phyloP scores from a whole-genome alignment of 345 rosid genomes.

The Bruguiera gymnorhiza region DNA sequence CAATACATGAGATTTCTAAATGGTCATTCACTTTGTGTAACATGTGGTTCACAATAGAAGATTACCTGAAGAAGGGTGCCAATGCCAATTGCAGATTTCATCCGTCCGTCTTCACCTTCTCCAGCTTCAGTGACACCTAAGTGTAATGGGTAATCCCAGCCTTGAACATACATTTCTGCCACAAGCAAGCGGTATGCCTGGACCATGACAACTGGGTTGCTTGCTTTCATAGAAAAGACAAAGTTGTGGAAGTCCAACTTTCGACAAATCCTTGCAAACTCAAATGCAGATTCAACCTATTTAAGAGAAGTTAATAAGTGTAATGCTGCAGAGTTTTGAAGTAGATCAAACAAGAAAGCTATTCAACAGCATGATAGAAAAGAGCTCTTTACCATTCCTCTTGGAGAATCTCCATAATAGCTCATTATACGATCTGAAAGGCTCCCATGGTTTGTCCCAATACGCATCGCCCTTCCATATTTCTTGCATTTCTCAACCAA shows the following conservation, averaged over 20 bases:
- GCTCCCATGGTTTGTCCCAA: conserved; percentile 98
- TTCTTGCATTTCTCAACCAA: conserved; percentile 97
- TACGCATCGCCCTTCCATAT: conserved; percentile 97
- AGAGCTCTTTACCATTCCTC: conserved; percentile 77
- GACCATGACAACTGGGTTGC: conserved; percentile 99
- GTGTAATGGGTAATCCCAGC: conserved; percentile 97
- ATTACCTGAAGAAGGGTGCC: conserved; percentile 94
- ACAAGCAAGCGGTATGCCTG: conserved; percentile 92
- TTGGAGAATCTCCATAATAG: conserved; percentile 94
- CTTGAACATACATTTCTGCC: conserved; percentile 93
- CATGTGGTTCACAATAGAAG: conserved; percentile 9
- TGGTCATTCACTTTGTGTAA: background rate
- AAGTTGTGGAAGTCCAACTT: conserved; percentile 94
- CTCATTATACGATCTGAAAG: conserved; percentile 99
- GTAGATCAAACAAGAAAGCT: conserved; percentile 16
- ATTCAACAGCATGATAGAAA: conserved; percentile 13
- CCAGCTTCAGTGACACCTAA: conserved; percentile 99
- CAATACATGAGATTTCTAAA: conserved; percentile 3
- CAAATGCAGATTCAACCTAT: conserved; percentile 98
- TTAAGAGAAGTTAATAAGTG: conserved; percentile 23
- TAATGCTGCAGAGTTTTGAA: conserved; percentile 17
- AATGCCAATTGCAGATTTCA: conserved; percentile 98
- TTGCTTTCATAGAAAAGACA: conserved; percentile 98
- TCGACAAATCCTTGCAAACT: conserved; percentile 93
- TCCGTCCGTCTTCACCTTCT: conserved; percentile 99